phyloP scores from a whole-genome alignment of 2,329 filamentous ascomycete species.

The Fusarium hostae region DNA sequence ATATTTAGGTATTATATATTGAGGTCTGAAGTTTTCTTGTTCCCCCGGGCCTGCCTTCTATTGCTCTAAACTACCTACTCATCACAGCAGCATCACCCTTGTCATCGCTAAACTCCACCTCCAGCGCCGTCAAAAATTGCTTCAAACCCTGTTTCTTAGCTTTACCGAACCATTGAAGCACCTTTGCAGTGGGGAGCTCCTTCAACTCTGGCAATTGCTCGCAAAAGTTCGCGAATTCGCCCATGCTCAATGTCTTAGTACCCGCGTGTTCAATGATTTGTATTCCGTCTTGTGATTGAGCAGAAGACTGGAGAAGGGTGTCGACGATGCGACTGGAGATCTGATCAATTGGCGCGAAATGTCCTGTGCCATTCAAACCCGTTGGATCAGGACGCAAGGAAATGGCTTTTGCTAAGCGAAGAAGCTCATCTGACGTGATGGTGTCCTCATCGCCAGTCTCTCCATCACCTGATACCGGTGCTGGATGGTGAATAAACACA shows the following conservation, averaged over 20 bases:
- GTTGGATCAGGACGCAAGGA: conserved; percentile 1
- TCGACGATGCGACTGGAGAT: neutral
- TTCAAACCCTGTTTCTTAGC: neutral
- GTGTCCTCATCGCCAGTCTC: neutral
- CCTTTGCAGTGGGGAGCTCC: neutral
- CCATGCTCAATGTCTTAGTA: neutral
- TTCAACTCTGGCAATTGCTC: neutral
- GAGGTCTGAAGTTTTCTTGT: too few relatives aligned
- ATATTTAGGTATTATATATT: too few relatives aligned
- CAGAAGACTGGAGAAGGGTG: neutral
- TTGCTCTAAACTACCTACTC: too few relatives aligned
- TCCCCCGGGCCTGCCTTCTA: too few relatives aligned
- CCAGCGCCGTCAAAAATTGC: neutral
- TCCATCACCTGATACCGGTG: accelerated
- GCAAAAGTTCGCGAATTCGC: neutral
- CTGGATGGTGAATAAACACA: conserved; percentile 25
- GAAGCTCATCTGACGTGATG: neutral
- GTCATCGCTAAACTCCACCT: conserved; percentile 1
- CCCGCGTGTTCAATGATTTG: neutral
- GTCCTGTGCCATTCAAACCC: neutral
- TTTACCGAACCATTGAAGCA: neutral
- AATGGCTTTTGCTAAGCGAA: neutral
- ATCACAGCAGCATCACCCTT: neutral
- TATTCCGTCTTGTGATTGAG: too few relatives aligned
- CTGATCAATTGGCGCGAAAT: neutral